A percentile compares a stretch with the other conserved stretches of the same genome.
Conservation (phyloP, 108 stramenopile genomes). For the Cylindrotheca fusiformis region DNA sequence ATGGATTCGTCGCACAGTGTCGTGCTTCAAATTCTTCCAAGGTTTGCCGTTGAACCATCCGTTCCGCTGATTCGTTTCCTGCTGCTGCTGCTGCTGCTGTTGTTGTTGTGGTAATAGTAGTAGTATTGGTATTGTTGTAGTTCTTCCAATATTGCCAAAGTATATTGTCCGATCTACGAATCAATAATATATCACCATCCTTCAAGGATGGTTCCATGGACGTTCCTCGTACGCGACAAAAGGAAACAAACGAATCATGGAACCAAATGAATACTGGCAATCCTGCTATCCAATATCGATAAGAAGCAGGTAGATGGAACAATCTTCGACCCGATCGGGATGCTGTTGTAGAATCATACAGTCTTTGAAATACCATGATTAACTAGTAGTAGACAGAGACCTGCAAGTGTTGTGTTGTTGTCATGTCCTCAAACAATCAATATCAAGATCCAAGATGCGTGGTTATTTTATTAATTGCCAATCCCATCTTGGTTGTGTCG, state of each 20-base stretch:
- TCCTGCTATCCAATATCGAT: too few relatives aligned
- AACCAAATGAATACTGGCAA: slow-evolving; percentile 40
- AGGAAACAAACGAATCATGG: slow-evolving; percentile 51
- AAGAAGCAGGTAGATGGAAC: background rate
- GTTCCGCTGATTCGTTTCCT: background rate
- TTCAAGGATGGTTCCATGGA: slow-evolving; percentile 72
- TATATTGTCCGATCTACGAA: slow-evolving; percentile 57
- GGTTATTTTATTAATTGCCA: too few relatives aligned
- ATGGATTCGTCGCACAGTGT: slow-evolving; percentile 13
- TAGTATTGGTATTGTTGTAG: background rate
- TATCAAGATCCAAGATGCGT: too few relatives aligned
- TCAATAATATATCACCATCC: slow-evolving; percentile 58
- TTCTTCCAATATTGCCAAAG: background rate
- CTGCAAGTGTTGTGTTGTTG: too few relatives aligned
- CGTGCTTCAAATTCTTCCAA: slow-evolving; percentile 14
- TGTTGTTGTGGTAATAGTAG: background rate
- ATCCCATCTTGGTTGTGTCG: too few relatives aligned
- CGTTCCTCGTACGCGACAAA: slow-evolving; percentile 46
- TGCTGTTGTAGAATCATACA: background rate
- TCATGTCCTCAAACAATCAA: too few relatives aligned
- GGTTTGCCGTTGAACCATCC: slow-evolving; percentile 9
- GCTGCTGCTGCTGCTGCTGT: background rate
- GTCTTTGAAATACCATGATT: too few relatives aligned
- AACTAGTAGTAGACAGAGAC: too few relatives aligned
- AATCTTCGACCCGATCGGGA: background rate